phyloP scores from a whole-genome alignment of 2,329 filamentous ascomycete genomes.

The Sordariomycetes sp. region DNA sequence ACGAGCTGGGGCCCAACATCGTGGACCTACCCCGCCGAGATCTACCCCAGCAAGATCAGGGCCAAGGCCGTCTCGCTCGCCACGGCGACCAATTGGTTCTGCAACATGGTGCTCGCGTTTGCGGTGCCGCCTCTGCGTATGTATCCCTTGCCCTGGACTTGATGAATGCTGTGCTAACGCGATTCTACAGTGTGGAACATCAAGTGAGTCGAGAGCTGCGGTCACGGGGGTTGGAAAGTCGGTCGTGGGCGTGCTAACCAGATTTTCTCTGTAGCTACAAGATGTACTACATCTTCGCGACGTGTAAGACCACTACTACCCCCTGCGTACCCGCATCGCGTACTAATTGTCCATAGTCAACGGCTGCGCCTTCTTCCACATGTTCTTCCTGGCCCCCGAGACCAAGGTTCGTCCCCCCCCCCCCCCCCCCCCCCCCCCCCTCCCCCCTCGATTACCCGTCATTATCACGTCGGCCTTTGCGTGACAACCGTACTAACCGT shows the following conservation, averaged over 20 bases:
- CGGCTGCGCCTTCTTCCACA: slow-evolving; percentile 52
- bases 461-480: too few species aligned
- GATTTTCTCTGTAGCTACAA: slow-evolving; percentile 22
- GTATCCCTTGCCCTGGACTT: too few species aligned
- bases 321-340: slow-evolving; percentile 4
- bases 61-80: slow-evolving; percentile 29
- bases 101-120: slow-evolving; percentile 35
- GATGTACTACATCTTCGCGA: slow-evolving; percentile 64
- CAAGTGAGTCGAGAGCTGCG: slow-evolving; percentile 11
- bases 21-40: slow-evolving; percentile 34
- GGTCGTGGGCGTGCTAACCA: background rate
- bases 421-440: background rate
- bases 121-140: slow-evolving; percentile 28
- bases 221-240: background rate
- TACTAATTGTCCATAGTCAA: slow-evolving; percentile 28
- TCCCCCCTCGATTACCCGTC: too few species aligned
- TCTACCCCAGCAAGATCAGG: slow-evolving; percentile 25
- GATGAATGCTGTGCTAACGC: too few species aligned
- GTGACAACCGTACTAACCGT: background rate
- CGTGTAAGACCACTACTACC: slow-evolving; percentile 20
- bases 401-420: slow-evolving; percentile 30
- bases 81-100: slow-evolving; percentile 25
- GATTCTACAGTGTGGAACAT: slow-evolving; percentile 23
- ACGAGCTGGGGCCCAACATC: slow-evolving; percentile 35
- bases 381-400: slow-evolving; percentile 49